These are phyloP conservation scores for Telfairia occidentalis DNA, from an alignment of 331 rosid species.

Conservation along the genomic window DNA sequence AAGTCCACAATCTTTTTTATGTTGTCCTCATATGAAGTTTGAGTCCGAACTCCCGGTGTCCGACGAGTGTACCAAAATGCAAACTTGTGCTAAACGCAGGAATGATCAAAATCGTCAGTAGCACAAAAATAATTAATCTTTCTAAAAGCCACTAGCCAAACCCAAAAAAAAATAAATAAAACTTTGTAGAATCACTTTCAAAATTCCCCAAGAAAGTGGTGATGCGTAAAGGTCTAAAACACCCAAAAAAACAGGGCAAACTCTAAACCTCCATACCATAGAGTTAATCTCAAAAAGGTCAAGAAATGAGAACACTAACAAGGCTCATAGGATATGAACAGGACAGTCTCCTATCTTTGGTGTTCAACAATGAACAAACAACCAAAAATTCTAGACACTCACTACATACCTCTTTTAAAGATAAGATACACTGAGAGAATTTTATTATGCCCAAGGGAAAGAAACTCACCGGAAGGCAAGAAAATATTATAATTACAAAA, in stretches of 20 bases:
- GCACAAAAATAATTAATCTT: background rate
- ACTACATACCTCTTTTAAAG: background rate
- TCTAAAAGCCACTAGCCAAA: background rate
- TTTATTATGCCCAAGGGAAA: background rate
- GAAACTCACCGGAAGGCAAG: background rate
- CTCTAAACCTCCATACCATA: background rate
- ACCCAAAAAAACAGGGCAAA: background rate
- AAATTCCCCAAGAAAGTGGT: background rate
- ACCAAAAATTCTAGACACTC: background rate
- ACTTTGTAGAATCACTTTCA: background rate
- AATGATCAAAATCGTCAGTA: slow-evolving; percentile 3
- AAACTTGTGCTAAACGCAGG: slow-evolving; percentile 46
- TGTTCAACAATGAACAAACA: background rate
- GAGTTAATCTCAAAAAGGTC: background rate
- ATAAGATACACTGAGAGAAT: background rate
- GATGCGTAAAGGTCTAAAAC: background rate
- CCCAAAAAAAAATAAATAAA: background rate
- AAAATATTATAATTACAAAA: background rate
- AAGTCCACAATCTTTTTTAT: slow-evolving; percentile 82
- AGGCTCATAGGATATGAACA: background rate
- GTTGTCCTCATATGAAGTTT: slow-evolving; percentile 79
- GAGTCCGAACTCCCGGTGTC: slow-evolving; percentile 74
- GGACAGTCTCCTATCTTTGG: background rate
- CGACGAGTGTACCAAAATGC: slow-evolving; percentile 95
- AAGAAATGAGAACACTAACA: background rate